Evolutionary conservation across 257 asterid genomes (phyloP), one percentile per base, ranked within the genome.

Genomic region (Leptodermis oblonga): DNA sequence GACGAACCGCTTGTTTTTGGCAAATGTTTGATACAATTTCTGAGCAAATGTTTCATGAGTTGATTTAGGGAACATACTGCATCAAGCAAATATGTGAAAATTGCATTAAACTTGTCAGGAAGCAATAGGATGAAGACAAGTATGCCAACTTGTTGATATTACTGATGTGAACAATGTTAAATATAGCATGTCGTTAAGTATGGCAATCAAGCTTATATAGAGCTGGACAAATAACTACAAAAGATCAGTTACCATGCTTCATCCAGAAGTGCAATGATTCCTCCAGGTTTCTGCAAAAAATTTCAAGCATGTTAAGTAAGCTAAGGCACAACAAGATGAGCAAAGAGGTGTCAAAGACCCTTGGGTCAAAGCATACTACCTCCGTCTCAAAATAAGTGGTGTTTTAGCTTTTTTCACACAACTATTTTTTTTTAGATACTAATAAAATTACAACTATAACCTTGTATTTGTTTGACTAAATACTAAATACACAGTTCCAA

Each of bases 1-100:
- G 86, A 94, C 79, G 87, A 94, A 94, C 66, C 99, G 97, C 76
- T 94, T 91, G 79, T 91, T 79, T 83, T 91, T 94, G 28, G 86
- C 49, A 72, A 87, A 86, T 79, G 99, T 94, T 79, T 94, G 99
- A 79, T 94, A 94, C 86, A 94, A 68, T 86, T 94, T 94, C 84
- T 94, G 99, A 74, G 99, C 95, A 87, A 94, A 94, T 81, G 99
- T 94, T 81, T 94, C 99, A 75, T 94, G 99, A 42, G 98, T 94
- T 31, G 99, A 94, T 89, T 89, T 91, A 70, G 99, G 99, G 76
- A 94, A 94, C 99, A 94, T 94, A 78, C 99, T 94, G 96, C 88
- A 65, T 73, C 67, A 73, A 73, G 75, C 46, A 80, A 72, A 60
- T 52, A 60, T 45, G 55, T 58, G 33, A 75, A 67, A 62, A 25